These are phyloP conservation scores for Claviceps arundinis DNA, from an alignment of 2,329 filamentous ascomycete species.

Conservation along the genomic window DNA sequence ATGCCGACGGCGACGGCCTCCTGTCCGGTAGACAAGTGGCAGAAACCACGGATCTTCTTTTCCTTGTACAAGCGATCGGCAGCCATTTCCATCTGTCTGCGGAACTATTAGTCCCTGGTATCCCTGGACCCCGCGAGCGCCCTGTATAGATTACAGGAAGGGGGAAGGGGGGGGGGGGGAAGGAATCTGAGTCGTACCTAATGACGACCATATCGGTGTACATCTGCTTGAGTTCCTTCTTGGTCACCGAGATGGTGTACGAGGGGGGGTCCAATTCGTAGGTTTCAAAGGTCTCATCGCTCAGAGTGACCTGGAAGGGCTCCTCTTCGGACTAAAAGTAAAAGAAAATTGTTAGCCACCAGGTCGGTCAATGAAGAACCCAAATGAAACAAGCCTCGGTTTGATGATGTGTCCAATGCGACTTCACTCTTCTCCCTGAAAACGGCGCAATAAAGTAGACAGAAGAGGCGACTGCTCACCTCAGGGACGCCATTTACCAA, in stretches of 20 bases:
- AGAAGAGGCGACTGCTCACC: conserved; percentile 20
- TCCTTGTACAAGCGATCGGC: conserved; percentile 99
- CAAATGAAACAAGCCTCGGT: not conserved
- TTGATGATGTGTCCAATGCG: no score
- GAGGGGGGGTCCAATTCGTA: conserved; percentile 95
- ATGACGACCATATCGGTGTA: conserved; percentile 95
- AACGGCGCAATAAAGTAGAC: conserved; percentile 1
- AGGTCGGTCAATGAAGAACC: not conserved
- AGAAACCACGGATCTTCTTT: conserved; percentile 99
- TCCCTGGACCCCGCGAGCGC: no score
- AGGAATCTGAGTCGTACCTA: conserved; percentile 46
- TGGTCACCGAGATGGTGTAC: conserved; percentile 86
- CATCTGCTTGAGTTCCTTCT: conserved; percentile 97
- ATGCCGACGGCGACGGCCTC: conserved; percentile 96
- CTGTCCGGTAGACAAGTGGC: conserved; percentile 93
- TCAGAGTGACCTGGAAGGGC: conserved; percentile 82
- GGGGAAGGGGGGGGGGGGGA: no score
- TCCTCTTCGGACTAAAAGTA: conserved; percentile 70
- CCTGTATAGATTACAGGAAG: no score
- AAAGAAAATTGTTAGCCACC: conserved; percentile 9
- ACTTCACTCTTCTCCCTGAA: no score
- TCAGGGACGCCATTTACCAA: conserved; percentile 58
- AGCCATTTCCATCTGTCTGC: conserved; percentile 98
- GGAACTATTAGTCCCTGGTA: conserved; percentile 17
- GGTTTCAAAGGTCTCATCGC: conserved; percentile 98